phyloP scores from a whole-genome alignment of 305 asterid species.

The Withania somnifera region DNA sequence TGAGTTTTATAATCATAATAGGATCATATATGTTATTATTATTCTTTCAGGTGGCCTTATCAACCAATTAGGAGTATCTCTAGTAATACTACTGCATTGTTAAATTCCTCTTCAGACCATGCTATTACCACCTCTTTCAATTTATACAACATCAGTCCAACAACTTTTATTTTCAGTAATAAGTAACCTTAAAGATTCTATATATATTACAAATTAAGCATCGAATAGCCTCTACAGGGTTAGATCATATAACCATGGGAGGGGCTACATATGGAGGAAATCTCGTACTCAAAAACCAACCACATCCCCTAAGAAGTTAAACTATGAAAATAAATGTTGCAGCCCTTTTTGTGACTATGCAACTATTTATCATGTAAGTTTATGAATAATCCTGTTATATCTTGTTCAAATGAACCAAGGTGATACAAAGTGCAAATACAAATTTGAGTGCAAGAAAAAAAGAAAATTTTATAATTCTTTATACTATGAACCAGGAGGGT shows the following conservation, averaged over 20 bases:
- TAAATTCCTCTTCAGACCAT: neutral
- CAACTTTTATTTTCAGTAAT: neutral
- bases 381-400: too few species aligned
- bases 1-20: too few species aligned
- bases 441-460: too few species aligned
- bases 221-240: neutral
- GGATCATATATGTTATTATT: too few species aligned
- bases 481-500: too few species aligned
- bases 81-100: neutral
- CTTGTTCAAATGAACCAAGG: too few species aligned
- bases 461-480: too few species aligned
- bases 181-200: neutral
- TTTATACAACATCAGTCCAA: neutral
- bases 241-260: neutral
- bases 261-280: neutral
- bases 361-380: too few species aligned
- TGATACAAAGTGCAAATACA: too few species aligned
- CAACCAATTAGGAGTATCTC: neutral
- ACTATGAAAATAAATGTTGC: neutral
- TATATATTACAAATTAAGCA: too few species aligned
- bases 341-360: neutral
- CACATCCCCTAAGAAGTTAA: neutral
- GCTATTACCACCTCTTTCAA: neutral
- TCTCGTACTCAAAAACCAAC: neutral
- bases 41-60: neutral